Evolutionary conservation across 2,329 filamentous ascomycete genomes (phyloP).

Genomic region (Biscogniauxia marginata): DNA sequence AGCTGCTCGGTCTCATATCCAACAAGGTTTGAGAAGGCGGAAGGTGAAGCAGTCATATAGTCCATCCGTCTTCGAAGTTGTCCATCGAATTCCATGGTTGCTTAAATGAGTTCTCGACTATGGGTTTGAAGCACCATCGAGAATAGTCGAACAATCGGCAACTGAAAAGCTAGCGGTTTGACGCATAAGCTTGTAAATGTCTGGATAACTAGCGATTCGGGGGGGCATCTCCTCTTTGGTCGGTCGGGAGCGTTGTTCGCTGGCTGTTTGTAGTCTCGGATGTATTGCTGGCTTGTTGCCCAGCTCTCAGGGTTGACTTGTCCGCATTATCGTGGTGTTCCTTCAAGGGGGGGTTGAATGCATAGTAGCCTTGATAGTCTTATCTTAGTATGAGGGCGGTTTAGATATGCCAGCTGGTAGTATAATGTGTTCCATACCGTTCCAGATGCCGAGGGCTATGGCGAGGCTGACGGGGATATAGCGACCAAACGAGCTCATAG

Average conservation of each 20-base stretch:
- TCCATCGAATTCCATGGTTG: too few relatives aligned
- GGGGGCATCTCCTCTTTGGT: too few relatives aligned
- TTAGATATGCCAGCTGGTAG: neutral
- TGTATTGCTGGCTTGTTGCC: conserved; percentile 5
- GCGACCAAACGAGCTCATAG: conserved; percentile 21
- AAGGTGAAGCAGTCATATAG: too few relatives aligned
- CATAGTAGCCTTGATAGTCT: conserved; percentile 17
- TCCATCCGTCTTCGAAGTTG: too few relatives aligned
- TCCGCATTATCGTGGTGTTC: conserved; percentile 11
- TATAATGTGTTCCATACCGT: conserved; percentile 22
- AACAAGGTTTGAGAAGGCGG: too few relatives aligned
- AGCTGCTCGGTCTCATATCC: too few relatives aligned
- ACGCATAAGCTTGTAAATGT: too few relatives aligned
- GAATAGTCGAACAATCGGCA: too few relatives aligned
- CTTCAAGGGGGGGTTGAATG: conserved; percentile 12
- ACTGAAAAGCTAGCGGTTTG: too few relatives aligned
- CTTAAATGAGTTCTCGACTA: too few relatives aligned
- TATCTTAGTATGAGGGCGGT: conserved; percentile 8
- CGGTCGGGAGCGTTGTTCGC: conserved; percentile 6
- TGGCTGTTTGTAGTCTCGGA: conserved; percentile 1
- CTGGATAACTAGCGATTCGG: too few relatives aligned
- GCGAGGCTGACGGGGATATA: conserved; percentile 23
- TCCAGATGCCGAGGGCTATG: conserved; percentile 25
- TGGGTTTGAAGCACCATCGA: too few relatives aligned
- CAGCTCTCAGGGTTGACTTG: neutral